Conservation (phyloP, 2,329 filamentous ascomycete species). For the Pseudopyrenochaeta lycopersici region DNA sequence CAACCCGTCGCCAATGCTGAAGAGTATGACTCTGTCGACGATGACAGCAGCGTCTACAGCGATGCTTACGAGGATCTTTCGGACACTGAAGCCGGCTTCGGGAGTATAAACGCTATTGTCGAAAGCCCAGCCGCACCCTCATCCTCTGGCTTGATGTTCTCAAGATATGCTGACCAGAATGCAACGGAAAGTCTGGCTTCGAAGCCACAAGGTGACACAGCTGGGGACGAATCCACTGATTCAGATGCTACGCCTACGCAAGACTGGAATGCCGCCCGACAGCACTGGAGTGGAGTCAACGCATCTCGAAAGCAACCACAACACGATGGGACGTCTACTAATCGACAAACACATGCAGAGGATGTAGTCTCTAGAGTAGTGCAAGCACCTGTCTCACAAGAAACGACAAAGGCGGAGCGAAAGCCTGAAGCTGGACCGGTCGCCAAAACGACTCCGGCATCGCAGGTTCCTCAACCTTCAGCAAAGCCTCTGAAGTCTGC, state of each 20-base stretch:
- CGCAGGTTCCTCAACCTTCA: constrained; percentile 24
- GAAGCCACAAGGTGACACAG: constrained; percentile 16
- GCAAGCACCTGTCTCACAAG: constrained; percentile 19
- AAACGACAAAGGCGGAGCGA: constrained; percentile 8
- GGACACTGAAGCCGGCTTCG: constrained; percentile 72
- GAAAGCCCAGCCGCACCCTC: constrained; percentile 61
- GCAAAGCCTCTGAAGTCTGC: constrained; percentile 51
- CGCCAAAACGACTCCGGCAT: constrained; percentile 3
- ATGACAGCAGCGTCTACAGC: constrained; percentile 70
- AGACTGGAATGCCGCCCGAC: constrained; percentile 74
- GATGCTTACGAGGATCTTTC: constrained; percentile 79
- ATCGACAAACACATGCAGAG: constrained; percentile 5
- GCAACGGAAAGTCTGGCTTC: constrained; percentile 20
- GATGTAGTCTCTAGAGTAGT: constrained; percentile 13
- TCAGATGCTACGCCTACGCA: constrained; percentile 34
- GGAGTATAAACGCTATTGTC: constrained; percentile 77
- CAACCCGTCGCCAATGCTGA: constrained; percentile 5
- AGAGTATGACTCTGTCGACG: constrained; percentile 41
- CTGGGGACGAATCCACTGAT: constrained; percentile 12
- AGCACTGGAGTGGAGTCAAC: constrained; percentile 74
- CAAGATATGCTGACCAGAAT: constrained; percentile 33
- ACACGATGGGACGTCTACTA: constrained; percentile 7
- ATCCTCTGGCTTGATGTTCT: constrained; percentile 30
- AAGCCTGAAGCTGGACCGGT: constrained; percentile 8
- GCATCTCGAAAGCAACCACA: constrained; percentile 63